Base-by-base conservation (phyloP, 768 basidiomycete species). In the Hypholoma sublateritium region DNA sequence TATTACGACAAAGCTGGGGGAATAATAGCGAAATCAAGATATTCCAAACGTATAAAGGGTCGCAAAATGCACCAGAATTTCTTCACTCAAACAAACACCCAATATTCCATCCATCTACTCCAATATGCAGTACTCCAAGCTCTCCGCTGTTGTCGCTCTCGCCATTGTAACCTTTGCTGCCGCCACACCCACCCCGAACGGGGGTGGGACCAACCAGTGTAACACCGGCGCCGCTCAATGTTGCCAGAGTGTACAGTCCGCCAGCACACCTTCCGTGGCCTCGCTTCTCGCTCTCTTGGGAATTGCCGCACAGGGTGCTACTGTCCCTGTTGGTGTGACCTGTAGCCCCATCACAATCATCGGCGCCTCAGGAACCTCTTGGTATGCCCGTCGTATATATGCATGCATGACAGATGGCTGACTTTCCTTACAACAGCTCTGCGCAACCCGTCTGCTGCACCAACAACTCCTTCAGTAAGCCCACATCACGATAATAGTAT, bases 401-500 rank as follows among this genome's bases (percentile, higher is more conserved):
- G 43, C 5, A 16, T n/a, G 43, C 12, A 44, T 49, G 21, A 17
- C 32, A 22, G 4, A n/a, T n/a, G n/a, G 41, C 9, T 37, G 17
- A 7, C 35, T 53, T 1, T n/a, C 36, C 25, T 48, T n/a, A 34
- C 37, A 11, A 50, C 43, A 70, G 70, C 64, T 41, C 63, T 54
- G 59, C 65, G 14, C 62, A 70, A n/a, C 53, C 67, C n/a, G 68
- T 70, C 28, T 73, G 70, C 65, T 71, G 70, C 62, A 61, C 62
- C 16, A 58, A 66, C 56, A 67, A 70, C 59, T 56, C 45, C 32
- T 68, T 65, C 64, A 58, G 69, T 70, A 59, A 62, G 67, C 19
- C 8, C 8, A 36, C 35, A 36, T 14, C 35, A 36, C 35, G 35
- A 14, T 36, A 17, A 5, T 45, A 13, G 44, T 45, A 17, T 45